Percentiles rank a stretch among this genome's conserved stretches.
These are phyloP conservation scores for Tirmania nivea DNA, from an alignment of 495 filamentous ascomycete species.

Conservation along the genomic window DNA sequence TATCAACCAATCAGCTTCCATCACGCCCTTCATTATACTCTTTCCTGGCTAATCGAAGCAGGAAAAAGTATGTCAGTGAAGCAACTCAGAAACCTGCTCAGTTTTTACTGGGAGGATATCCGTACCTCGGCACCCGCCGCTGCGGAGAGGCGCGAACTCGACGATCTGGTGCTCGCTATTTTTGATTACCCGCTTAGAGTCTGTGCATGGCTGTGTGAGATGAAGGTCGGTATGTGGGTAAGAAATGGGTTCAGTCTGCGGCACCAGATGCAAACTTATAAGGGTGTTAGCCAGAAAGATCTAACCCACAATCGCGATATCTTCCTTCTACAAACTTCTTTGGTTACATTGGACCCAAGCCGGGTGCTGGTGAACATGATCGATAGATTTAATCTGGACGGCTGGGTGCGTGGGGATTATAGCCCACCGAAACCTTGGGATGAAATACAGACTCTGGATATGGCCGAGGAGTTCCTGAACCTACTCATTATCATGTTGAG, in stretches of 20 bases:
- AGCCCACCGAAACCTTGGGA: slow-evolving; percentile 48
- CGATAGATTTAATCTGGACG: slow-evolving; percentile 70
- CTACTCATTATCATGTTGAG: slow-evolving; percentile 76
- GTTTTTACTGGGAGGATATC: slow-evolving; percentile 11
- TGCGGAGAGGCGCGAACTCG: slow-evolving; percentile 27
- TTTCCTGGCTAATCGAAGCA: slow-evolving; percentile 92
- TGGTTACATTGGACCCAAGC: slow-evolving; percentile 68
- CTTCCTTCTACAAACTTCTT: slow-evolving; percentile 72
- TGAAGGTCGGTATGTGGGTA: slow-evolving; percentile 97
- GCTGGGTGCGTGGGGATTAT: slow-evolving; percentile 75
- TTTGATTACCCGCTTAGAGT: slow-evolving; percentile 88
- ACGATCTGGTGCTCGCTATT: slow-evolving; percentile 65
- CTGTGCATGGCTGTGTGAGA: slow-evolving; percentile 90
- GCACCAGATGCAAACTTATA: slow-evolving; percentile 83
- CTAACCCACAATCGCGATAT: slow-evolving; percentile 88
- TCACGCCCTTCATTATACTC: slow-evolving; percentile 82
- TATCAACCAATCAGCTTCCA: slow-evolving; percentile 89
- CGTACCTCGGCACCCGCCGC: slow-evolving; percentile 1
- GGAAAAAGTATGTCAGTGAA: slow-evolving; percentile 51
- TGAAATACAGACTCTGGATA: slow-evolving; percentile 65
- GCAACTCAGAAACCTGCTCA: slow-evolving; percentile 40
- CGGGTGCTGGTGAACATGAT: slow-evolving; percentile 74
- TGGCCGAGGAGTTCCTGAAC: slow-evolving; percentile 89
- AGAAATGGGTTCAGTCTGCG: slow-evolving; percentile 86
- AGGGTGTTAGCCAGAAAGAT: slow-evolving; percentile 67